Evolutionary conservation across 2,329 filamentous ascomycete species (phyloP).

Genomic region (Rhynchosporium agropyri): DNA sequence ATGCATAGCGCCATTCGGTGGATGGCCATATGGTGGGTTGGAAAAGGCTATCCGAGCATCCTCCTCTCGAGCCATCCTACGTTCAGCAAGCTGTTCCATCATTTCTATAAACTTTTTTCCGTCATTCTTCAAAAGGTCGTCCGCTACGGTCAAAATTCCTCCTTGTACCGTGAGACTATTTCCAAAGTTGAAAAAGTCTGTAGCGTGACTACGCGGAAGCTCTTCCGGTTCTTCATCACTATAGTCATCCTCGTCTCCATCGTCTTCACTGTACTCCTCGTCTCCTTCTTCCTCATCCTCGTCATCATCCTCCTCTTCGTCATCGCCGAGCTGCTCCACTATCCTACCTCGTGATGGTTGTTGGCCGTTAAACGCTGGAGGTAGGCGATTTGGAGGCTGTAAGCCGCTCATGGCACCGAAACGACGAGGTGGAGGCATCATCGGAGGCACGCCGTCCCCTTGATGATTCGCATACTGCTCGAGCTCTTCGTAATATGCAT

Average conservation of each 20-base stretch:
- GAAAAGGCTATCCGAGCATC: constrained; percentile 71
- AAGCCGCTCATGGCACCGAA: constrained; percentile 58
- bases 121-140: constrained; percentile 98
- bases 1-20: constrained; percentile 57
- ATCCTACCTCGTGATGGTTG: constrained; percentile 77
- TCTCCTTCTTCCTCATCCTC: constrained; percentile 57
- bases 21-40: constrained; percentile 60
- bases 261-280: constrained; percentile 50
- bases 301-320: constrained; percentile 50
- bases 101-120: constrained; percentile 99
- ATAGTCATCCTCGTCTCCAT: constrained; percentile 67
- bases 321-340: constrained; percentile 61
- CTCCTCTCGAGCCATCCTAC: constrained; percentile 94
- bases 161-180: constrained; percentile 96
- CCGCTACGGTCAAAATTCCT: constrained; percentile 97
- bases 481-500: constrained; percentile 97
- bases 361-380: constrained; percentile 61
- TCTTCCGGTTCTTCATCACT: constrained; percentile 67
- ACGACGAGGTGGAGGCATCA: constrained; percentile 68
- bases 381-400: constrained; percentile 60
- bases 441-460: constrained; percentile 69
- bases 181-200: constrained; percentile 96
- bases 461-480: constrained; percentile 94
- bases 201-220: constrained; percentile 66
- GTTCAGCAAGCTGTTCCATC: constrained; percentile 99